Evolutionary conservation across 352 stramenopile species (phyloP).

Genomic region (Aphanomyces astaci): DNA sequence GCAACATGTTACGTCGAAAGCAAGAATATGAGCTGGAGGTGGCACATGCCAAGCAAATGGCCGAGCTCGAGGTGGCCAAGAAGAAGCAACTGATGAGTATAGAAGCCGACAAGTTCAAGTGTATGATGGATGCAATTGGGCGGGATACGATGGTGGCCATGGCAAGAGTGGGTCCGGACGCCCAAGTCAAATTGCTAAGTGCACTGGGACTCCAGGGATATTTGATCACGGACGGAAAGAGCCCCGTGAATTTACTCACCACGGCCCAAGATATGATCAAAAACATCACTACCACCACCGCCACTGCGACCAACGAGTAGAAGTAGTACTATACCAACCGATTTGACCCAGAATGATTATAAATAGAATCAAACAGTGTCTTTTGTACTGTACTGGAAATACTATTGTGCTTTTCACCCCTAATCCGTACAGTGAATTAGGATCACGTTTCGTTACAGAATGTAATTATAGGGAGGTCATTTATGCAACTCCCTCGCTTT

Average conservation of each 20-base stretch:
- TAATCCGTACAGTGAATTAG: too few relatives aligned
- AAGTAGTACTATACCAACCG: too few relatives aligned
- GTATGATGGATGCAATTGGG: constrained; percentile 68
- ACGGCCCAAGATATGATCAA: constrained; percentile 67
- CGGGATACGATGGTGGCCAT: constrained; percentile 70
- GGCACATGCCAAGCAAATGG: constrained; percentile 46
- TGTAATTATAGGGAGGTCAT: too few relatives aligned
- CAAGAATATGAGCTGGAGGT: constrained; percentile 59
- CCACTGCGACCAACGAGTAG: too few relatives aligned
- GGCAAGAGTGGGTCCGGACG: constrained; percentile 56
- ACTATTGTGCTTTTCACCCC: too few relatives aligned
- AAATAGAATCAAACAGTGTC: too few relatives aligned
- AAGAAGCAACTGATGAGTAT: constrained; percentile 74
- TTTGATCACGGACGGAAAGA: constrained; percentile 79
- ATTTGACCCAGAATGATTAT: too few relatives aligned
- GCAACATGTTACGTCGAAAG: constrained; percentile 40
- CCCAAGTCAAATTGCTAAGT: constrained; percentile 71
- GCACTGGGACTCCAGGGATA: constrained; percentile 71
- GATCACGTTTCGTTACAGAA: too few relatives aligned
- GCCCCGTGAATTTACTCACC: constrained; percentile 63
- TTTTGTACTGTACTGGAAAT: too few relatives aligned
- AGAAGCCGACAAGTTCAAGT: constrained; percentile 72
- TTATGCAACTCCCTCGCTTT: too few relatives aligned
- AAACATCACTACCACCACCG: constrained; percentile 37
- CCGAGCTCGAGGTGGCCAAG: constrained; percentile 59